Conservation (phyloP, 1,139 yeast genomes). For the Candida smagusa region DNA sequence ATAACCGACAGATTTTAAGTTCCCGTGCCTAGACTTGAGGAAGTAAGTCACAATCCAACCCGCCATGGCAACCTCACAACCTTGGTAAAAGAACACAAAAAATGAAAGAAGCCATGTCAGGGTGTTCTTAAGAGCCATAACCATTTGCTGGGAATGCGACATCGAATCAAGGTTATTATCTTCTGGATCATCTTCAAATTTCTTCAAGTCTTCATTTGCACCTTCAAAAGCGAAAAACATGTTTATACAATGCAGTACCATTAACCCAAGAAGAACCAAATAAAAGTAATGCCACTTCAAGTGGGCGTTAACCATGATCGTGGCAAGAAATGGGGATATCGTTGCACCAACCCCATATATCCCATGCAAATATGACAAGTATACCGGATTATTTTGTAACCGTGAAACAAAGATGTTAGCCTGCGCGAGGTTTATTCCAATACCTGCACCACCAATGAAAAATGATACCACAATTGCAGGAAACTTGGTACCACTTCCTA, state of each 20-base stretch:
- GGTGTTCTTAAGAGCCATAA: constrained; percentile 36
- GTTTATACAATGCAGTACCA: constrained; percentile 23
- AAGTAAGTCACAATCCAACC: constrained; percentile 72
- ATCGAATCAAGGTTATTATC: neutral
- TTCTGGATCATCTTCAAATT: constrained; percentile 11
- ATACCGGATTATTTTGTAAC: constrained; percentile 45
- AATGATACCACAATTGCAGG: constrained; percentile 50
- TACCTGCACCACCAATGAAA: constrained; percentile 59
- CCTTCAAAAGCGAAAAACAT: constrained; percentile 38
- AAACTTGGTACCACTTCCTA: constrained; percentile 33
- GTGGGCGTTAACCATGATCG: constrained; percentile 48
- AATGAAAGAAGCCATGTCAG: constrained; percentile 55
- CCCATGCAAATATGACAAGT: constrained; percentile 56
- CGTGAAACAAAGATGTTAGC: constrained; percentile 55
- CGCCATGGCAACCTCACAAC: constrained; percentile 64
- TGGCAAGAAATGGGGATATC: constrained; percentile 55
- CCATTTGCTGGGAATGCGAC: constrained; percentile 8
- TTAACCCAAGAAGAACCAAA: constrained; percentile 42
- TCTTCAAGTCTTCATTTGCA: constrained; percentile 28
- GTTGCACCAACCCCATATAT: constrained; percentile 65
- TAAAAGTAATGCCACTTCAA: constrained; percentile 55
- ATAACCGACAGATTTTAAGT: constrained; percentile 48
- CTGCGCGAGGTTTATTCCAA: constrained; percentile 54
- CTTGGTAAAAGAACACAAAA: constrained; percentile 60
- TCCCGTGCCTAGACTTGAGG: constrained; percentile 53